Evolutionary conservation across 192 early-diverging fungal genomes (phyloP).

Genomic region (Backusella sp.): DNA sequence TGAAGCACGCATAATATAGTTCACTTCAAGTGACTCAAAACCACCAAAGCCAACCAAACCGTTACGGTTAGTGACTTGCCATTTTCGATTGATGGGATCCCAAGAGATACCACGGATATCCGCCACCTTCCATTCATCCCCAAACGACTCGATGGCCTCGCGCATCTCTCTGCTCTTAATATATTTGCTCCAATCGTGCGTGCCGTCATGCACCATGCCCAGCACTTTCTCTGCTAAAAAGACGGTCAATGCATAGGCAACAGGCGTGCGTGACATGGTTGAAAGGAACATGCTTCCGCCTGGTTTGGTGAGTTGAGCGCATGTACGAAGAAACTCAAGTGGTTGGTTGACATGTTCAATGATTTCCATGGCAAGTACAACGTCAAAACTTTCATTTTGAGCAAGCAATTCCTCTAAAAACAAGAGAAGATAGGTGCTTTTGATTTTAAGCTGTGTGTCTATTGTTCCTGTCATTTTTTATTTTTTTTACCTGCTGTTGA

Average conservation of each 20-base stretch:
- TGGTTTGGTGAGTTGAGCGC: conserved; percentile 55
- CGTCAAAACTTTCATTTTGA: conserved; percentile 63
- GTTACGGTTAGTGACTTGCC: conserved; percentile 37
- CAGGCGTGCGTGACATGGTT: conserved; percentile 86
- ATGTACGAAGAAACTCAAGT: conserved; percentile 63
- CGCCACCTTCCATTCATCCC: conserved; percentile 42
- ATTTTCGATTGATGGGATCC: conserved; percentile 49
- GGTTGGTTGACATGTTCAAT: conserved; percentile 90
- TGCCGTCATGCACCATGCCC: conserved; percentile 75
- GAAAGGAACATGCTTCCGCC: conserved; percentile 77
- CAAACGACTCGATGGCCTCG: conserved; percentile 45
- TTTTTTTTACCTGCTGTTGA: conserved; percentile 58
- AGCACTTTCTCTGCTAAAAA: conserved; percentile 80
- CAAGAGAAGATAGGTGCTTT: background rate
- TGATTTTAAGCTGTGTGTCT: background rate
- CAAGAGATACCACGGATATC: conserved; percentile 57
- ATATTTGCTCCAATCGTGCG: conserved; percentile 86
- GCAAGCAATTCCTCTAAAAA: conserved; percentile 59
- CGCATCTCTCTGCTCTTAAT: conserved; percentile 73
- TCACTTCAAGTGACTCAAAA: conserved; percentile 35
- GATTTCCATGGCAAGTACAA: conserved; percentile 85
- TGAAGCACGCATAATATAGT: conserved; percentile 39
- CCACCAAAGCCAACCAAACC: conserved; percentile 25
- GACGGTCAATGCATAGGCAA: conserved; percentile 77
- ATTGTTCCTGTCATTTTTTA: conserved; percentile 1